phyloP scores from a whole-genome alignment of 2,329 filamentous ascomycete species.

The Cercospora sojina region DNA sequence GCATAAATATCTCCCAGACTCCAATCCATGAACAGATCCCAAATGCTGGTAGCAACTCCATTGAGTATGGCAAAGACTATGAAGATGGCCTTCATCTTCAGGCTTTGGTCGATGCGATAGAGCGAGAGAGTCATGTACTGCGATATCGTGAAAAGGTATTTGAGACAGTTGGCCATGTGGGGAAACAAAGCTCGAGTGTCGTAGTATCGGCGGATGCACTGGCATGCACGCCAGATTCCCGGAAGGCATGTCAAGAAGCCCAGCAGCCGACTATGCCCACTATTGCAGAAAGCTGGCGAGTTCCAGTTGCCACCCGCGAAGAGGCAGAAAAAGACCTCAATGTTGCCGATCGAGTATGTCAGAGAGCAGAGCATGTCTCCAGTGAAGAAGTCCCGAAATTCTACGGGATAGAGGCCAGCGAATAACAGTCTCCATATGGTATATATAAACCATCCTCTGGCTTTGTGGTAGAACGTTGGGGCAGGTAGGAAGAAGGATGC shows the following conservation, averaged over 20 bases:
- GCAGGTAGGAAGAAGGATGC: slow-evolving; percentile 71
- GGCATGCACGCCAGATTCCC: slow-evolving; percentile 83
- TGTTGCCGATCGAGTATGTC: slow-evolving; percentile 85
- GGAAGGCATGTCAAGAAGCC: slow-evolving; percentile 84
- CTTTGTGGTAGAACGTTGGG: slow-evolving; percentile 70
- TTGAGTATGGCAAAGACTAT: slow-evolving; percentile 80
- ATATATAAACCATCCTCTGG: slow-evolving; percentile 81
- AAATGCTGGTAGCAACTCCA: slow-evolving; percentile 77
- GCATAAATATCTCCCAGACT: slow-evolving; percentile 72
- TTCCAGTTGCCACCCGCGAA: slow-evolving; percentile 74
- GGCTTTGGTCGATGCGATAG: slow-evolving; percentile 68
- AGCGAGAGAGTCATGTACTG: slow-evolving; percentile 76
- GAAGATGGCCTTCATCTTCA: slow-evolving; percentile 66
- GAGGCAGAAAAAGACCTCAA: slow-evolving; percentile 91
- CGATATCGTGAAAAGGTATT: slow-evolving; percentile 82
- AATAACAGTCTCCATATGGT: slow-evolving; percentile 83
- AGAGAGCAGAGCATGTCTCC: slow-evolving; percentile 97
- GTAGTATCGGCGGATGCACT: slow-evolving; percentile 84
- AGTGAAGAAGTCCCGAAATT: slow-evolving; percentile 95
- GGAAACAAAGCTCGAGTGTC: slow-evolving; percentile 87
- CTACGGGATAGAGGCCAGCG: slow-evolving; percentile 85
- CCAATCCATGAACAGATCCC: slow-evolving; percentile 97
- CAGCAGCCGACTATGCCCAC: slow-evolving; percentile 74
- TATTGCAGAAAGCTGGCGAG: slow-evolving; percentile 76
- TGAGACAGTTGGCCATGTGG: slow-evolving; percentile 87